Conservation (phyloP, 208 protist species). For the Crithidia fasciculata region DNA sequence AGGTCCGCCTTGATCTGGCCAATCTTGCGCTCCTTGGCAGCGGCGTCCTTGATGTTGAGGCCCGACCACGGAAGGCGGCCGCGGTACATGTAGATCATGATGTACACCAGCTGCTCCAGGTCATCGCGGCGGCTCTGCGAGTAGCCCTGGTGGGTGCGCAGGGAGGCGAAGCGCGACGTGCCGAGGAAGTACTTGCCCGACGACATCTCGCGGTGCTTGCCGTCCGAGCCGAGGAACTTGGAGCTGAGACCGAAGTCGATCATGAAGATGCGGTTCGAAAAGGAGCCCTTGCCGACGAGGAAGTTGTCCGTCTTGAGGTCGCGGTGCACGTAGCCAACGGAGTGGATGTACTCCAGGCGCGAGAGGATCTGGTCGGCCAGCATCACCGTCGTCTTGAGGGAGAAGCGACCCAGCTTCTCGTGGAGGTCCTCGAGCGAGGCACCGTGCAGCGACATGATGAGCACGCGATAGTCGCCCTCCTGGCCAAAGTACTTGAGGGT, state of each 20-base stretch:
- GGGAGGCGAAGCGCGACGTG: conserved; percentile 96
- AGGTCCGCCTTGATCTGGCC: conserved; percentile 64
- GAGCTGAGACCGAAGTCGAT: conserved; percentile 96
- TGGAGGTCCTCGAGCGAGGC: conserved; percentile 96
- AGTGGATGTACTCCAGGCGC: conserved; percentile 98
- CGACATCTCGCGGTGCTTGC: conserved; percentile 63
- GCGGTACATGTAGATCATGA: conserved; percentile 96
- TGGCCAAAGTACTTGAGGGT: conserved; percentile 96
- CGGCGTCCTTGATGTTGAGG: conserved; percentile 81
- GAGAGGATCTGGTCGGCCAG: conserved; percentile 97
- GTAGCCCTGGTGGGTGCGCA: conserved; percentile 96
- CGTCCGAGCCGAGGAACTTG: conserved; percentile 65
- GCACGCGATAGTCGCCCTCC: conserved; percentile 98
- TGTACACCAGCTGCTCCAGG: conserved; percentile 91
- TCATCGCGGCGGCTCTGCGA: conserved; percentile 91
- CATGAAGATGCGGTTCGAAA: conserved; percentile 85
- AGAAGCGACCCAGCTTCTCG: conserved; percentile 88
- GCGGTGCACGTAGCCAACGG: conserved; percentile 97
- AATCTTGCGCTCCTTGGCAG: conserved; percentile 75
- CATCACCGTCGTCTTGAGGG: conserved; percentile 98
- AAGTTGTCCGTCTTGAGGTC: conserved; percentile 99
- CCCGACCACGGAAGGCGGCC: conserved; percentile 96
- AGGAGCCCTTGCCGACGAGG: conserved; percentile 94
- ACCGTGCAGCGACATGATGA: conserved; percentile 99
- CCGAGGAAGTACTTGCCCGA: conserved; percentile 95